These are phyloP conservation scores for Peronosclerospora sorghi DNA, from an alignment of 352 stramenopile genomes.

Conservation along the genomic window DNA sequence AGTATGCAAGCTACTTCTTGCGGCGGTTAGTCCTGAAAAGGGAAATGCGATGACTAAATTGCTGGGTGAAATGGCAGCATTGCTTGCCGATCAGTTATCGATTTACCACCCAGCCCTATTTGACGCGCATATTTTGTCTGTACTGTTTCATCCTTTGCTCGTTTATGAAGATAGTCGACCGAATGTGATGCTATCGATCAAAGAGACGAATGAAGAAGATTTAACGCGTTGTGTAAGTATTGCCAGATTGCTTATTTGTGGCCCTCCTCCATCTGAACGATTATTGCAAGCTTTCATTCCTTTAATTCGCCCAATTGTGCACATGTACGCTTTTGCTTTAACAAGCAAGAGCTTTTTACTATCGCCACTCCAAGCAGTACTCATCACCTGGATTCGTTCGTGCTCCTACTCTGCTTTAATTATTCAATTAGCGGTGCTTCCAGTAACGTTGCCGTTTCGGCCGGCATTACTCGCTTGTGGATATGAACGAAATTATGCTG, in stretches of 20 bases:
- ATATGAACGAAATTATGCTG: slow-evolving; percentile 19
- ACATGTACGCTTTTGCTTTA: slow-evolving; percentile 57
- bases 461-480: slow-evolving; percentile 13
- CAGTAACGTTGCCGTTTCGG: slow-evolving; percentile 31
- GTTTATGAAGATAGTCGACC: slow-evolving; percentile 37
- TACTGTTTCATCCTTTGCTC: slow-evolving; percentile 51
- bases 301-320: slow-evolving; percentile 50
- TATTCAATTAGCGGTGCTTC: slow-evolving; percentile 46
- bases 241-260: slow-evolving; percentile 49
- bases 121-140: slow-evolving; percentile 39
- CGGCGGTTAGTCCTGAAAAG: slow-evolving; percentile 23
- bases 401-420: slow-evolving; percentile 30
- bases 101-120: slow-evolving; percentile 30
- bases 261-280: slow-evolving; percentile 43
- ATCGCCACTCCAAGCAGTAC: slow-evolving; percentile 10
- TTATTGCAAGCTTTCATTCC: slow-evolving; percentile 37
- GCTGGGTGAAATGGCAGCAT: slow-evolving; percentile 53
- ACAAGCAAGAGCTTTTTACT: slow-evolving; percentile 54
- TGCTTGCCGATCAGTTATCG: slow-evolving; percentile 49
- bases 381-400: slow-evolving; percentile 33
- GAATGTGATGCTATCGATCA: neutral
- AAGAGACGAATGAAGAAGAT: slow-evolving; percentile 27
- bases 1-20: slow-evolving; percentile 38
- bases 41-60: slow-evolving; percentile 54
- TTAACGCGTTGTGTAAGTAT: slow-evolving; percentile 42